Conservation (phyloP, 495 filamentous ascomycete genomes). For the Cryomyces minteri region DNA sequence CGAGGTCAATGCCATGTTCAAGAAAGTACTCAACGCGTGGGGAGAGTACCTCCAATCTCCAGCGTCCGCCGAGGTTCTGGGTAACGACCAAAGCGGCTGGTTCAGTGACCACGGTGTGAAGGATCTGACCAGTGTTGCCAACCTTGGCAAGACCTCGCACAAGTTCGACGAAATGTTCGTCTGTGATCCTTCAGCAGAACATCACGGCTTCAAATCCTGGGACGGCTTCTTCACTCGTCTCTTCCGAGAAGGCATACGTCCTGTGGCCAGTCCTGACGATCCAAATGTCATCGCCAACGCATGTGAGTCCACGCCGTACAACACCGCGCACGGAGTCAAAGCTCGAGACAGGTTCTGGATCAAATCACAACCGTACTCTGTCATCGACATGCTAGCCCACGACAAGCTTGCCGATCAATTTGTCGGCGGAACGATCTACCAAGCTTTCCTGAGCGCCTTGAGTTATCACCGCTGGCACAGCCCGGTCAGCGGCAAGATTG, state of each 20-base stretch:
- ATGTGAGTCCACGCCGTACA: slow-evolving; percentile 44
- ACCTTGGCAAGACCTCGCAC: slow-evolving; percentile 7
- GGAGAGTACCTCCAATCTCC: slow-evolving; percentile 35
- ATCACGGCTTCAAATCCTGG: slow-evolving; percentile 53
- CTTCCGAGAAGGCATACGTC: slow-evolving; percentile 34
- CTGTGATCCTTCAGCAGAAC: slow-evolving; percentile 27
- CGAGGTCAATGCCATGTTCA: slow-evolving; percentile 46
- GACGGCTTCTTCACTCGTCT: slow-evolving; percentile 58
- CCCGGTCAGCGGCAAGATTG: slow-evolving; percentile 12
- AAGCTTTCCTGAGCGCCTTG: slow-evolving; percentile 12
- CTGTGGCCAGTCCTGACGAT: slow-evolving; percentile 34
- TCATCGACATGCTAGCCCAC: slow-evolving; percentile 14
- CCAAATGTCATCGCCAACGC: slow-evolving; percentile 40
- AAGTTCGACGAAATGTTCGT: slow-evolving; percentile 32
- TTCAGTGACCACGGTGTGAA: background rate
- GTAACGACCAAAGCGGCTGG: background rate
- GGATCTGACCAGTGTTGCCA: slow-evolving; percentile 6
- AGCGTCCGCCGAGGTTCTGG: background rate
- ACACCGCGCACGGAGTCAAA: slow-evolving; percentile 21
- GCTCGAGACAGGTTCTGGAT: slow-evolving; percentile 44
- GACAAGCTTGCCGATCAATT: slow-evolving; percentile 10
- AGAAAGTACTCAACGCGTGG: slow-evolving; percentile 52
- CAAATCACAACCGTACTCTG: slow-evolving; percentile 35
- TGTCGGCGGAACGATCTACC: slow-evolving; percentile 16
- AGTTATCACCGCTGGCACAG: slow-evolving; percentile 19